These are phyloP conservation scores for Fraxinus baroniana DNA, from an alignment of 305 asterid genomes.

Conservation along the genomic window DNA sequence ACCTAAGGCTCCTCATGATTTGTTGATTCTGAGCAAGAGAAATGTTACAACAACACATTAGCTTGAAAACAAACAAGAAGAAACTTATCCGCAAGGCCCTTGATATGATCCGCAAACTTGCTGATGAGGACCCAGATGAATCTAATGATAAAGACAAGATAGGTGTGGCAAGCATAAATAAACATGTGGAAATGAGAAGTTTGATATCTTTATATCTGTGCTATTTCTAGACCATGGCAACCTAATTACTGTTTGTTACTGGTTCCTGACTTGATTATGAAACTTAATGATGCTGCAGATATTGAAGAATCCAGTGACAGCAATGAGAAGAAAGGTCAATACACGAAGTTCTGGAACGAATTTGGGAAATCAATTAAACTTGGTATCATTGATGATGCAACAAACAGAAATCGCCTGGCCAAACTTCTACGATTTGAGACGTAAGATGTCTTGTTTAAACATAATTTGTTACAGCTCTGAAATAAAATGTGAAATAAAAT, in stretches of 20 bases:
- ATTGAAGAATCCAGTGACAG: background rate
- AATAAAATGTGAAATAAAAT: background rate
- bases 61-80: background rate
- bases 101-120: background rate
- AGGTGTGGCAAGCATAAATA: slow-evolving; percentile 11
- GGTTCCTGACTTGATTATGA: background rate
- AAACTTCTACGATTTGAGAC: background rate
- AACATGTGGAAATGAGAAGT: background rate
- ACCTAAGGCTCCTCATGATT: slow-evolving; percentile 64
- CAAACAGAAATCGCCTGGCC: background rate
- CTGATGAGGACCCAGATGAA: background rate
- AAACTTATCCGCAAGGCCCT: background rate
- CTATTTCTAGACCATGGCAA: background rate
- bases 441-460: background rate
- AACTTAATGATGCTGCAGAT: slow-evolving; percentile 10
- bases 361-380: background rate
- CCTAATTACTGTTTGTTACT: background rate
- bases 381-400: background rate
- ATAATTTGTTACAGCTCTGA: background rate
- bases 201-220: background rate
- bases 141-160: background rate
- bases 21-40: slow-evolving; percentile 29
- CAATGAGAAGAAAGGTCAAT: background rate
- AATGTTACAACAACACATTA: background rate
- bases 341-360: background rate